Percentiles rank a stretch among this genome's conserved stretches.
phyloP scores from a whole-genome alignment of 129 eudicot genomes.

The Flaveria brownii region DNA sequence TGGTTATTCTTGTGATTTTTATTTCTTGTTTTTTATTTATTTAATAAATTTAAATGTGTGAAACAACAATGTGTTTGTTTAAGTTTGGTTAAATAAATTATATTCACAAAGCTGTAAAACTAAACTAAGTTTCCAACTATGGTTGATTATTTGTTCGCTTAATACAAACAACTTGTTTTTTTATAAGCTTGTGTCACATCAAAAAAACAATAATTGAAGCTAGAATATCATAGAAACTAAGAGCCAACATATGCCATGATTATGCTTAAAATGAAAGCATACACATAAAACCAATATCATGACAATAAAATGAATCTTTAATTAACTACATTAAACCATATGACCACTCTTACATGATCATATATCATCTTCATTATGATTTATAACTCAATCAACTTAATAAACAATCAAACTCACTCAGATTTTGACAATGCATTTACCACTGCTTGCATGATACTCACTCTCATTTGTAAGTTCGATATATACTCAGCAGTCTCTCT shows the following conservation, averaged over 20 bases:
- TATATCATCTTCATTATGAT: conserved; percentile 21
- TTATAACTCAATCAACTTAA: conserved; percentile 10
- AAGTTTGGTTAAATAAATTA: neutral
- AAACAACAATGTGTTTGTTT: too few relatives aligned
- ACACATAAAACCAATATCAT: conserved; percentile 19
- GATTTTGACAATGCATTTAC: conserved; percentile 52
- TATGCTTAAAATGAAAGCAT: conserved; percentile 20
- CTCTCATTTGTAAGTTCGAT: conserved; percentile 60
- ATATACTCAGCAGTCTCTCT: conserved; percentile 87
- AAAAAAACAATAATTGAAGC: neutral
- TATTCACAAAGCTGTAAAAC: neutral
- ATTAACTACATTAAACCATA: conserved; percentile 31
- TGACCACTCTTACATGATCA: conserved; percentile 15
- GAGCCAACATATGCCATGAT: neutral
- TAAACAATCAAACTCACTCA: conserved; percentile 28
- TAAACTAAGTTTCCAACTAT: neutral
- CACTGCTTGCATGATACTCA: conserved; percentile 76
- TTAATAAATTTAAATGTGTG: too few relatives aligned
- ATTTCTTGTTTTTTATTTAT: too few relatives aligned
- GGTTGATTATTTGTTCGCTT: neutral
- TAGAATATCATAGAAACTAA: neutral
- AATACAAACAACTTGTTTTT: neutral
- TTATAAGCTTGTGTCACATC: neutral
- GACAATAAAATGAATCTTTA: conserved; percentile 20
- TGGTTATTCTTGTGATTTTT: too few relatives aligned